Evolutionary conservation across 139 green algal genomes (phyloP).

Genomic region (Picochlorum sp.): DNA sequence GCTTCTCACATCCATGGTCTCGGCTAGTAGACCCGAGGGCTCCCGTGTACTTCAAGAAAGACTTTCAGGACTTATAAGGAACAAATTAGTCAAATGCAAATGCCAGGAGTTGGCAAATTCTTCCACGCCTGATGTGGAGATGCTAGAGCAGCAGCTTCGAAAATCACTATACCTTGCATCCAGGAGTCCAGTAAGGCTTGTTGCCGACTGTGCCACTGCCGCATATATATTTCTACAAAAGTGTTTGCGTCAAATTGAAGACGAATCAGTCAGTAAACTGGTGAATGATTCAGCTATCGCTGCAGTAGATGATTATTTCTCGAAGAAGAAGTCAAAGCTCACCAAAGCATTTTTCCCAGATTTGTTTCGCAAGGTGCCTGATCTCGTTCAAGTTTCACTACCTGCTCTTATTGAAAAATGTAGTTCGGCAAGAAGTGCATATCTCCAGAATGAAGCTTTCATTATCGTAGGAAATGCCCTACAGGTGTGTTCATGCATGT

Average conservation of each 20-base stretch:
- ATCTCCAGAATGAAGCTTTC: slow-evolving; percentile 22
- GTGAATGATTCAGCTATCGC: slow-evolving; percentile 13
- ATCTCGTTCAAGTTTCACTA: slow-evolving; percentile 8
- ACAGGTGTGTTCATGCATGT: background rate
- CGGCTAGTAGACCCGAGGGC: slow-evolving; percentile 14
- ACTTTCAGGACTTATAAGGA: slow-evolving; percentile 29
- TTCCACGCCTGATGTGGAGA: background rate
- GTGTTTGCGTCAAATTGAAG: slow-evolving; percentile 1
- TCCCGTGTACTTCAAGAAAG: slow-evolving; percentile 40
- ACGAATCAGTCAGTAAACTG: background rate
- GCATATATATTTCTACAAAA: slow-evolving; percentile 30
- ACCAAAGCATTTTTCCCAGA: slow-evolving; percentile 19
- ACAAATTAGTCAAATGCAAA: slow-evolving; percentile 28
- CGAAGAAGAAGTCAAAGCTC: slow-evolving; percentile 51
- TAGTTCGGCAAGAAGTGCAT: slow-evolving; percentile 23
- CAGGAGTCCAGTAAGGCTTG: slow-evolving; percentile 19
- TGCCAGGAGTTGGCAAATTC: slow-evolving; percentile 5
- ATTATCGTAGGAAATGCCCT: slow-evolving; percentile 21
- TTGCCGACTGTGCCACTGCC: slow-evolving; percentile 17
- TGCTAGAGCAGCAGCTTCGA: slow-evolving; percentile 12
- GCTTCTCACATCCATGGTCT: slow-evolving; percentile 39
- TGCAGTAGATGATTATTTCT: slow-evolving; percentile 39
- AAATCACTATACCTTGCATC: slow-evolving; percentile 48
- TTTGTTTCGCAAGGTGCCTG: slow-evolving; percentile 22
- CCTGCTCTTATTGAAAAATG: slow-evolving; percentile 2